Evolutionary conservation across 805 yeast species (phyloP), one percentile per base, ranked within the genome.

Genomic region (Middelhovenomyces tepae): DNA sequence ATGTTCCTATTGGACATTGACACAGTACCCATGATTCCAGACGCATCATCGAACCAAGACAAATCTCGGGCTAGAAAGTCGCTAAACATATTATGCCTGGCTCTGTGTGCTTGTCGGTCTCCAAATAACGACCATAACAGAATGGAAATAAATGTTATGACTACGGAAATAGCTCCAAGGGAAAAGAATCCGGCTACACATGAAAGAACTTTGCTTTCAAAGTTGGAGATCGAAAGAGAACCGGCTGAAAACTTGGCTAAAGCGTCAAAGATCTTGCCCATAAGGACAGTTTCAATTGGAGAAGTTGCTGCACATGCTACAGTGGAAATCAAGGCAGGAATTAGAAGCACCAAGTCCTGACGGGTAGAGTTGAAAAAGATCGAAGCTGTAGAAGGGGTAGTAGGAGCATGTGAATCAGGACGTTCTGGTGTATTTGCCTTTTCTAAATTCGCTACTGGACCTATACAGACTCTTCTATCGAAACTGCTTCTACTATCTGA

Each of bases 111-210:
- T 42, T 79, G 85, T 8, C 61, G 56, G 53, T 83, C 94, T 5
- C 94, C 95, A 28, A 80, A 59, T 5, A 57, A 45, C 68, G 76
- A 69, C 82, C 93, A 86, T 0, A 63, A 45, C 1, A 67, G 49
- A 5, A 80, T 64, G 3, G 78, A 73, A 0, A 65, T 27, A 78
- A 85, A 76, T 28, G 61, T 54, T 3, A 63, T 38, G 0, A 69
- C 45, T 5, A 68, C 48, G 8, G 66, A 51, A 1, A 66, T 72
- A 1, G 62, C 59, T 20, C 76, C 81, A 2, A 72, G 44, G 26
- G 68, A 45, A 7, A 75, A 47, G 26, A n/a, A n/a, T n/a, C n/a
- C n/a, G n/a, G n/a, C n/a, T n/a, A 59, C 50, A n/a, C 41, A 32
- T 43, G 48, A 35, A 23, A 61, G 54, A 11, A 71, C 48, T n/a